Conservation (phyloP, 2,329 filamentous ascomycete genomes). For the Hymenoscyphus infarciens region DNA sequence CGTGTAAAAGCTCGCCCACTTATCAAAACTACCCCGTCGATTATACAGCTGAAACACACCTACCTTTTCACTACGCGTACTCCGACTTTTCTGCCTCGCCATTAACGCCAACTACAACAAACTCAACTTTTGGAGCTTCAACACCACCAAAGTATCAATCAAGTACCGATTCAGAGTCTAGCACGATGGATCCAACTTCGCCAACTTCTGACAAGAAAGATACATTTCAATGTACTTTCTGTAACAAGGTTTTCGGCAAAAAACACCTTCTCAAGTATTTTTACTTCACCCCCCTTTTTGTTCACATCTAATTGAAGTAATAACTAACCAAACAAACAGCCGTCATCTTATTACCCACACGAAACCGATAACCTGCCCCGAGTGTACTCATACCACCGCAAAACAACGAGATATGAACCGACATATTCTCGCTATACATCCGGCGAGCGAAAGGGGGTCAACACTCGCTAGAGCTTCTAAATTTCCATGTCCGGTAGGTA, state of each 20-base stretch:
- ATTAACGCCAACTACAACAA: not conserved
- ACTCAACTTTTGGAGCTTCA: not conserved
- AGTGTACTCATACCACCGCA: not conserved
- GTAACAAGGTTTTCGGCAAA: not conserved
- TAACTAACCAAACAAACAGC: not conserved
- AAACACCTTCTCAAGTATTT: slow-evolving; percentile 1
- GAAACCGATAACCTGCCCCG: not conserved
- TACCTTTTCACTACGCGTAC: not conserved
- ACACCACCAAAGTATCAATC: not conserved
- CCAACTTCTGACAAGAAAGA: not conserved
- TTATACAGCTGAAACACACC: not conserved
- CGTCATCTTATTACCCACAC: not conserved
- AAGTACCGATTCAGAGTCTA: not conserved
- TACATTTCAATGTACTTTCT: not conserved
- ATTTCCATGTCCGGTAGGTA: not conserved
- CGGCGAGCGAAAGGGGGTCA: not conserved
- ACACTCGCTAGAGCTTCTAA: not conserved
- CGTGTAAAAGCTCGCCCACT: not conserved
- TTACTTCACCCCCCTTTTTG: no score
- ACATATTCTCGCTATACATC: not conserved
- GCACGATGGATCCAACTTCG: not conserved
- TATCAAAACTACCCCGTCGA: not conserved
- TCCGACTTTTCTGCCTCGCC: not conserved
- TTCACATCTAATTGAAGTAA: not conserved
- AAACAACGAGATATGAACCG: not conserved